Base-by-base conservation (phyloP, 805 yeast species). In the Tetrapisispora phaffii region DNA sequence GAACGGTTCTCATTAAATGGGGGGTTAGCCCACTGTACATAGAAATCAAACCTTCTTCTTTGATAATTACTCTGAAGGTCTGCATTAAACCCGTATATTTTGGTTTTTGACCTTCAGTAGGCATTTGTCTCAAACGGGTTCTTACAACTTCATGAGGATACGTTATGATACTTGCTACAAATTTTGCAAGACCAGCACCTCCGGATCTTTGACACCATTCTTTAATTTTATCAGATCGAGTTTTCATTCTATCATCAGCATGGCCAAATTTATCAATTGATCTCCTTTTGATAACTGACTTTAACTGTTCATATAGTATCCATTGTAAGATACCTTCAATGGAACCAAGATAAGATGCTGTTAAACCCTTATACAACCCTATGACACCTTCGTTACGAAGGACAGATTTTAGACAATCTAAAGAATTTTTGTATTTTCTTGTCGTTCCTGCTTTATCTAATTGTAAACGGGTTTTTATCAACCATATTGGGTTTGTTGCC, bases 11-110 rank as follows among this genome's bases (percentile, higher is more conserved):
- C 69, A 93, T 75, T 57, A 93, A 70, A 67, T 93, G 99, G 4
- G 99, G 97, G 1, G 99, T 93, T 57, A 93, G 72, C 0, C 99
- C 99, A 45, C 99, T 96, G 62, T 93, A 93, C 87, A 93, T 84
- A 12, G 96, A 83, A 7, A 75, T 81, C 43, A 90, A 65, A 1
- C 99, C 98, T 67, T 93, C 98, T 59, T 93, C 96, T 57, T 82
- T 85, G 16, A 87, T 68, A n/a, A 93, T 79, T 26, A 88, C 70
- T 58, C 72, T 79, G 70, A 93, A 89, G 56, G 95, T 85, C 65
- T 88, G 96, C 6, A 88, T 60, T 42, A 93, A 70, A 0, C 98
- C 97, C 0, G 87, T 82, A 62, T 93, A 93, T 65, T 90, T 93
- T 16, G 85, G 84, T 55, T 73, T 74, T 1, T 95, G 95, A 47